phyloP scores from a whole-genome alignment of 768 basidiomycete species.

The Phlebiopsis gigantea region DNA sequence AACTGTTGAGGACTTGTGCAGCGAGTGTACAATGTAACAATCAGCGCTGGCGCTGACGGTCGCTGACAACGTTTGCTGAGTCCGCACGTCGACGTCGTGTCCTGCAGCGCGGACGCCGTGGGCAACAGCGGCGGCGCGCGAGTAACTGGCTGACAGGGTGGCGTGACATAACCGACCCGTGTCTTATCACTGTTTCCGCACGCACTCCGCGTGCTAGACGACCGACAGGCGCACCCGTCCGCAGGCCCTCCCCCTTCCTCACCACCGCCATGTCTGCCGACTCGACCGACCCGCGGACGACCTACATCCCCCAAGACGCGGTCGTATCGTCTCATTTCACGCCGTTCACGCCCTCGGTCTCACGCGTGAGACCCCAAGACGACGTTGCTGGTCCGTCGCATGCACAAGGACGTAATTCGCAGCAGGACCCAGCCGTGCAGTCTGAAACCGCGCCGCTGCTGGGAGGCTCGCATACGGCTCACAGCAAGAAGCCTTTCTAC shows the following conservation, averaged over 20 bases:
- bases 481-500: slow-evolving; percentile 41
- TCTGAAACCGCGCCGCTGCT: slow-evolving; percentile 31
- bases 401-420: neutral
- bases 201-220: neutral
- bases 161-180: neutral
- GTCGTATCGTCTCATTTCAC: slow-evolving; percentile 22
- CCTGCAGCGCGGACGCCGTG: neutral
- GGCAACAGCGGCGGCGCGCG: neutral
- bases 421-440: neutral
- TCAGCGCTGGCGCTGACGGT: neutral
- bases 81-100: neutral
- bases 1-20: neutral
- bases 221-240: neutral
- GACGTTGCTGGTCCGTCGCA: neutral
- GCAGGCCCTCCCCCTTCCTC: slow-evolving; percentile 6
- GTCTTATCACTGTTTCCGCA: neutral
- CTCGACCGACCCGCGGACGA: neutral
- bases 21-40: neutral
- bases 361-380: slow-evolving; percentile 4
- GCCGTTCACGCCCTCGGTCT: slow-evolving; percentile 19
- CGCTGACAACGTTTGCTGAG: neutral
- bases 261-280: slow-evolving; percentile 11
- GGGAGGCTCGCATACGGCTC: slow-evolving; percentile 10
- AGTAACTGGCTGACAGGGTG: neutral
- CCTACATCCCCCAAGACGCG: slow-evolving; percentile 21